Evolutionary conservation across 352 stramenopile genomes (phyloP).

Genomic region (Phytophthora megakarya): DNA sequence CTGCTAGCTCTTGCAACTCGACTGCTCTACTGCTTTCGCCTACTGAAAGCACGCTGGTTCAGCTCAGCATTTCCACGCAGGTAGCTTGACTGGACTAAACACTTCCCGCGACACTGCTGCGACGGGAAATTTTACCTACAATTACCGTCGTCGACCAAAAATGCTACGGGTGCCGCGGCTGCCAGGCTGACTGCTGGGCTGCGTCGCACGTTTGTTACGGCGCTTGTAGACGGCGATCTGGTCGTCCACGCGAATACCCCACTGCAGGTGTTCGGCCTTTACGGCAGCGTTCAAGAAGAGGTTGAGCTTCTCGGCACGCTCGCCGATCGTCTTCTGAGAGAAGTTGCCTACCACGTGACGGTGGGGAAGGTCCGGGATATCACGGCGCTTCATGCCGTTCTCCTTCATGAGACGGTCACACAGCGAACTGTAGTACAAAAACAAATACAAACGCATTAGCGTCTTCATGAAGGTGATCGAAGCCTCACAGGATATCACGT

Average conservation of each 20-base stretch:
- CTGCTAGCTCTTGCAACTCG: constrained; percentile 19
- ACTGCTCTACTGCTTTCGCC: constrained; percentile 33
- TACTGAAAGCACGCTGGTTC: constrained; percentile 34
- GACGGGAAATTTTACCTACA: constrained; percentile 26
- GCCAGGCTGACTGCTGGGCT: constrained; percentile 40
- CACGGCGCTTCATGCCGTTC: constrained; percentile 77
- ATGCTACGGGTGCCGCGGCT: constrained; percentile 57
- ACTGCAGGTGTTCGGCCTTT: constrained; percentile 83
- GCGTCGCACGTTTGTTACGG: constrained; percentile 71
- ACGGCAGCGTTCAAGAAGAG: constrained; percentile 78
- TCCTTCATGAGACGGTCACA: constrained; percentile 89
- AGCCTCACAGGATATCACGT: constrained; percentile 15
- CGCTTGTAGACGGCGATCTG: constrained; percentile 91
- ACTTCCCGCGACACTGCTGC: constrained; percentile 15
- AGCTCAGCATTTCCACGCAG: constrained; percentile 23
- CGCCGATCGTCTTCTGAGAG: constrained; percentile 77
- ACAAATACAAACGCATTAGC: constrained; percentile 3
- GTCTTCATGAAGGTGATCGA: not conserved
- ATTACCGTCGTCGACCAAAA: constrained; percentile 78
- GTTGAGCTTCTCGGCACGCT: constrained; percentile 88
- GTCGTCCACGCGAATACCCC: constrained; percentile 88
- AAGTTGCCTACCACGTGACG: constrained; percentile 87
- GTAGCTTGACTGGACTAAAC: constrained; percentile 35
- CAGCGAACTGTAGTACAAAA: constrained; percentile 50
- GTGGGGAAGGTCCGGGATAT: constrained; percentile 85